Conservation (phyloP, 495 filamentous ascomycete genomes). For the Hypoxylon trugodes region DNA sequence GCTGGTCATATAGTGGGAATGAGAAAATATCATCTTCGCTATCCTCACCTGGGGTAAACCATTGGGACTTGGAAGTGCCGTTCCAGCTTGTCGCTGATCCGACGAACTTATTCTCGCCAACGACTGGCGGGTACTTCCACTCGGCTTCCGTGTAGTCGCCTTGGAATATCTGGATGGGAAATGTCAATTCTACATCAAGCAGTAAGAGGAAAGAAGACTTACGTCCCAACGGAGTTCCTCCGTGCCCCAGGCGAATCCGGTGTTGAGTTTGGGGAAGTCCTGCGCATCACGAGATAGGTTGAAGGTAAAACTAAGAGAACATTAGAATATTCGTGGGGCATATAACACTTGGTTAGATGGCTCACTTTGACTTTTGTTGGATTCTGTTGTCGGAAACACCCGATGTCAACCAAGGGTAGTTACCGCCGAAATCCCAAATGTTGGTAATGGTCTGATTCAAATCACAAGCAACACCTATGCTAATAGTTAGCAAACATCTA, state of each 20-base stretch:
- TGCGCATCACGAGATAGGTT: conserved; percentile 33
- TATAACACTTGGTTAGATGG: neutral
- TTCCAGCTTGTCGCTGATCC: conserved; percentile 35
- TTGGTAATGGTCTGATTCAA: conserved; percentile 25
- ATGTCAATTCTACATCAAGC: neutral
- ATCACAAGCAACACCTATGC: conserved; percentile 24
- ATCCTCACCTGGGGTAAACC: conserved; percentile 24
- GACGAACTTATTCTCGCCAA: conserved; percentile 42
- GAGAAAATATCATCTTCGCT: conserved; percentile 24
- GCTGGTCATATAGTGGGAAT: conserved; percentile 37
- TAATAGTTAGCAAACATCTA: conserved; percentile 13
- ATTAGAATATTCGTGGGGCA: neutral
- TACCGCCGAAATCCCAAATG: conserved; percentile 11
- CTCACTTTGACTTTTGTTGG: conserved; percentile 27
- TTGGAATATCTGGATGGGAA: conserved; percentile 32
- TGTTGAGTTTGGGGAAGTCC: conserved; percentile 32
- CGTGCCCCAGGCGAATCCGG: conserved; percentile 40
- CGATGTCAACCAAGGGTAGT: conserved; percentile 22
- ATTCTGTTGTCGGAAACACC: conserved; percentile 20
- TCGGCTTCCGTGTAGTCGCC: conserved; percentile 34
- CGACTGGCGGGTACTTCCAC: conserved; percentile 44
- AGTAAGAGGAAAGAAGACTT: neutral
- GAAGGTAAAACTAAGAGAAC: conserved; percentile 27
- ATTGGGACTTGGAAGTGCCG: neutral
- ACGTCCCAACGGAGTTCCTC: conserved; percentile 47